Base-by-base conservation (phyloP, 2,329 filamentous ascomycete species). In the Claviceps sp. region DNA sequence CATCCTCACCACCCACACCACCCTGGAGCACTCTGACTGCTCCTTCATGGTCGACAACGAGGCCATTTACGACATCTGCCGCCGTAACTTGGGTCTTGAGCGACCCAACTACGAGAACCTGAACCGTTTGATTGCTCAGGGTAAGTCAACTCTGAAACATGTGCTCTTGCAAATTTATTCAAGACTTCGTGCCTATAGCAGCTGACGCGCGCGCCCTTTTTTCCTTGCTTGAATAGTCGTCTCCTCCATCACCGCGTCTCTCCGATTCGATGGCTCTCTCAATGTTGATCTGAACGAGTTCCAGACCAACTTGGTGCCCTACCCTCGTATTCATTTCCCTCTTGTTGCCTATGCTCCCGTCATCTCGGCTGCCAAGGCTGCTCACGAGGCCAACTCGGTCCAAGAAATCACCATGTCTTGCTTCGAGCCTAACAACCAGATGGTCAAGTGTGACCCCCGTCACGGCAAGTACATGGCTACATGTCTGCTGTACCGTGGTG, bases 1-100 rank as follows among this genome's bases (percentile, higher is more conserved):
- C 50, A 96, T 97, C 69, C 84, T 98, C 61, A 96, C 93, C 64
- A 97, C 93, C 58, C 93, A 98, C 82, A 97, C 90, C 68, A 97
- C 93, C 59, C 84, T 98, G 53, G 93, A 98, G 82, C 90, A 98
- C 81, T 95, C 90, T 57, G 93, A 98, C 81, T 97, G 93, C 81
- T 94, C 87, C 65, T 98, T 98, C 82, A 95, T 97, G 89, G 93
- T 98, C 62, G 93, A 98, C 78, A 98, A 98, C 75, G 93, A 98
- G 80, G 93, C 93, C 65, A 96, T 98, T 71, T 97, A 97, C 75
- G 93, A 97, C 70, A 97, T 98, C 71, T 98, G 93, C 85, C 87
- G 90, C 67, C 87, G 89, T 70, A 97, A 95, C 80, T 82, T 98
- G 59, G 90, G 89, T 61, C 90, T 98, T 61, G 90, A 95, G 81